Evolutionary conservation across 1,139 yeast genomes (phyloP), one percentile per base, ranked within the genome.

Genomic region (Suhomyces bribrorum): DNA sequence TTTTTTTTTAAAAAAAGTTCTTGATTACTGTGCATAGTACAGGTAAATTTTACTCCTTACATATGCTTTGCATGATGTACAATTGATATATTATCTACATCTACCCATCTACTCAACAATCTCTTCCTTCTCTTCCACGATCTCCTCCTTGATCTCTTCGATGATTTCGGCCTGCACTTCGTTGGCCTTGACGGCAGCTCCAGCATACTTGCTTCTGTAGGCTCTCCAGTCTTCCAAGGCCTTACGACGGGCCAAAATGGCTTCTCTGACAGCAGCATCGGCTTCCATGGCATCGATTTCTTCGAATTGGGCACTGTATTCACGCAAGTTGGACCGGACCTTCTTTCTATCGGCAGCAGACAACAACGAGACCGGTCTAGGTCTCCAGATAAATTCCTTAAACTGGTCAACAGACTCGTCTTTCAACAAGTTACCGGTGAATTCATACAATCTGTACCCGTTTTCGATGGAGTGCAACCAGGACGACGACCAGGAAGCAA

Each of bases 241-340:
- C 57, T 76, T 75, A 70, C 94, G 86, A 67, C 97, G 88, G 58
- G 73, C 80, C 71, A 88, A 77, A 62, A 90, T 89, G 50, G 88
- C 77, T 61, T 89, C 97, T 70, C 94, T 83, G 52, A 87, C 79
- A 51, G 95, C 96, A 56, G 90, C 86, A 60, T 86, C 87, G 41
- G 95, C 95, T 68, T 90, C 97, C 94, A 89, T 90, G 37, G 95
- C 95, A 70, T 94, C 99, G 49, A 79, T 75, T 68, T 90, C 96
- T 54, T 92, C 97, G 68, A 90, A 94, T 66, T 87, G 90, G 29
- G 94, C 92, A 53, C 90, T 77, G 76, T 86, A 88, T 63, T 86
- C 92, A 62, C 85, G 82, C 71, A 92, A 73, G 69, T 86, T 84
- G 83, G 87, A 85, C 71, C 89, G 80, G 48, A 92, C 89, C 75